Conservation (phyloP, 2,329 filamentous ascomycete species). For the Aspergillus sp. region DNA sequence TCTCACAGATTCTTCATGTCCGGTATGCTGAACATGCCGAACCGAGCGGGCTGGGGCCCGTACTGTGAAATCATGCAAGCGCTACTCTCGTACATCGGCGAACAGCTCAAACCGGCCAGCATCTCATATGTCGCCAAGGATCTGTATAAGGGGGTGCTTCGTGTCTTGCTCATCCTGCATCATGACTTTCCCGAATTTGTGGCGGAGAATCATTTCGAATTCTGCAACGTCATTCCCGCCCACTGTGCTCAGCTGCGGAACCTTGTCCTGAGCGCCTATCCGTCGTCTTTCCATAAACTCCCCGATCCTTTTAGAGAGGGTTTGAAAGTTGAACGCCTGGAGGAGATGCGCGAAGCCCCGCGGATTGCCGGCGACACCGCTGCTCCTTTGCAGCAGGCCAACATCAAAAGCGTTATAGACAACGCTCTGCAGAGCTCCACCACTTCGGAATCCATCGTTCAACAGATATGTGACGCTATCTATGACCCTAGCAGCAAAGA, state of each 20-base stretch:
- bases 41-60: slow-evolving; percentile 70
- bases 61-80: slow-evolving; percentile 73
- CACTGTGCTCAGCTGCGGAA: slow-evolving; percentile 88
- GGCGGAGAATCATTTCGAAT: slow-evolving; percentile 77
- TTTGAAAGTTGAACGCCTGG: slow-evolving; percentile 72
- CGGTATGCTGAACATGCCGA: slow-evolving; percentile 66
- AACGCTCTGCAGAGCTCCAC: slow-evolving; percentile 55
- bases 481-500: slow-evolving; percentile 58
- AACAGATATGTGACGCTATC: slow-evolving; percentile 73
- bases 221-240: slow-evolving; percentile 77
- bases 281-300: slow-evolving; percentile 67
- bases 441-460: slow-evolving; percentile 67
- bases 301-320: slow-evolving; percentile 71
- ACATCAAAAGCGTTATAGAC: slow-evolving; percentile 57
- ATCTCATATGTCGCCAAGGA: slow-evolving; percentile 72
- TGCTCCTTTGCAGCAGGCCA: slow-evolving; percentile 46
- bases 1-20: slow-evolving; percentile 85
- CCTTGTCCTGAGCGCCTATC: slow-evolving; percentile 78
- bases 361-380: slow-evolving; percentile 64
- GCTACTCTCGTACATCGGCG: slow-evolving; percentile 71
- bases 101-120: slow-evolving; percentile 73
- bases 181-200: slow-evolving; percentile 96
- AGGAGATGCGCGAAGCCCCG: slow-evolving; percentile 70
- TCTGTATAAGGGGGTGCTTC: slow-evolving; percentile 79
- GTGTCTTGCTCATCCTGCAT: slow-evolving; percentile 79